Evolutionary conservation across 805 yeast genomes (phyloP).

Genomic region (Candida sithepensis): DNA sequence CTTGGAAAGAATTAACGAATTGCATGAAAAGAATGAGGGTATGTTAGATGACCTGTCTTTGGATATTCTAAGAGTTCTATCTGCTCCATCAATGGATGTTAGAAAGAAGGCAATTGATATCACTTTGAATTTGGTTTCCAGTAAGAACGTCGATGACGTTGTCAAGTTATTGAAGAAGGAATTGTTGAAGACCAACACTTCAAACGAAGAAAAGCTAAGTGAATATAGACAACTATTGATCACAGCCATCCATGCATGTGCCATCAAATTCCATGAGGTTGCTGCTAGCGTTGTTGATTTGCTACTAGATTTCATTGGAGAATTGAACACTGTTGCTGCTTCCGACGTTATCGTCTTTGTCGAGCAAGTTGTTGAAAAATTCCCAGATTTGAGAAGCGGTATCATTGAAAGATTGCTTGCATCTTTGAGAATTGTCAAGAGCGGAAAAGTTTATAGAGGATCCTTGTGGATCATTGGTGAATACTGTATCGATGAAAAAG

Average conservation of each 20-base stretch:
- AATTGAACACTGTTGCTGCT: constrained; percentile 80
- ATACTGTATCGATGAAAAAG: constrained; percentile 66
- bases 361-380: constrained; percentile 90
- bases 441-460: constrained; percentile 90
- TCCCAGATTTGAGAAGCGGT: constrained; percentile 69
- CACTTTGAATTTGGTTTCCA: constrained; percentile 73
- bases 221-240: constrained; percentile 89
- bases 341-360: constrained; percentile 87
- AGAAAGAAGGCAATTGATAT: constrained; percentile 84
- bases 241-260: constrained; percentile 83
- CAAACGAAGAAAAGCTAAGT: constrained; percentile 73
- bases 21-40: constrained; percentile 74
- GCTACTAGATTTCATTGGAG: constrained; percentile 80
- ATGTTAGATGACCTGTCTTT: constrained; percentile 76
- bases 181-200: constrained; percentile 65
- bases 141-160: constrained; percentile 91
- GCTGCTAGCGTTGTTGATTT: constrained; percentile 89
- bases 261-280: constrained; percentile 83
- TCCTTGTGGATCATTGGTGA: constrained; percentile 97
- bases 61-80: constrained; percentile 80
- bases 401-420: constrained; percentile 61
- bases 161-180: constrained; percentile 90
- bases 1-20: constrained; percentile 75
- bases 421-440: constrained; percentile 63
- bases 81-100: constrained; percentile 89